Evolutionary conservation across 495 filamentous ascomycete genomes (phyloP).

Genomic region (Penicillium egyptiacum): DNA sequence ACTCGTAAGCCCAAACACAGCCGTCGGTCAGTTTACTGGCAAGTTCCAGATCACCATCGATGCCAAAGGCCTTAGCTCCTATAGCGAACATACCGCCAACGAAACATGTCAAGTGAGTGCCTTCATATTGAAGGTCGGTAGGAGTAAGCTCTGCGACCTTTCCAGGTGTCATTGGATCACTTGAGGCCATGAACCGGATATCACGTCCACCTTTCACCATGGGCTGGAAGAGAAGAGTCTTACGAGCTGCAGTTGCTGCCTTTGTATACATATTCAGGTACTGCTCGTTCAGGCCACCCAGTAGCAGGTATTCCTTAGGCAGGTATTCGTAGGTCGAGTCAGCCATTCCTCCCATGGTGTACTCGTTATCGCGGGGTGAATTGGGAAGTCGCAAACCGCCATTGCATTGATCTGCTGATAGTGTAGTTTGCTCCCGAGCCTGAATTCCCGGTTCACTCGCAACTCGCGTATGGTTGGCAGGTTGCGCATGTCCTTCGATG

Average conservation of each 20-base stretch:
- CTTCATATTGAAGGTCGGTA: constrained; percentile 53
- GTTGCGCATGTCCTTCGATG: constrained; percentile 29
- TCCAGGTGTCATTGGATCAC: constrained; percentile 40
- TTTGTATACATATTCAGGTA: constrained; percentile 81
- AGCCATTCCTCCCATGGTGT: constrained; percentile 76
- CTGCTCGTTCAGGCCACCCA: constrained; percentile 79
- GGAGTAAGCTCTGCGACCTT: constrained; percentile 19
- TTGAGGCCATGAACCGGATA: constrained; percentile 69
- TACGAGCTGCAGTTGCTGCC: constrained; percentile 65
- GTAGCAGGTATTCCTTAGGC: constrained; percentile 72
- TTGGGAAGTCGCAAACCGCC: constrained; percentile 30
- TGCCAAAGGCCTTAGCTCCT: constrained; percentile 80
- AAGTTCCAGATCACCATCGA: constrained; percentile 76
- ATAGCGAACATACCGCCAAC: constrained; percentile 92
- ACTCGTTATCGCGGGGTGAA: constrained; percentile 43
- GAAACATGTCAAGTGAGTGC: constrained; percentile 84
- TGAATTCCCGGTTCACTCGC: neutral
- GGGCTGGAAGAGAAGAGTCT: constrained; percentile 79
- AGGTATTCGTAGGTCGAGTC: constrained; percentile 97
- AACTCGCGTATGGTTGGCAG: constrained; percentile 23
- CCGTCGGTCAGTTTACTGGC: constrained; percentile 84
- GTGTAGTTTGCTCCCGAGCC: neutral
- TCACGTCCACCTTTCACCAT: constrained; percentile 74
- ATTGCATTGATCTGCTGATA: constrained; percentile 25
- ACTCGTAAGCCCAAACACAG: constrained; percentile 91